A percentile compares a stretch with the other conserved stretches of the same genome.
Conservation (phyloP, 2,329 filamentous ascomycete genomes). For the Hyphodiscus sp. region DNA sequence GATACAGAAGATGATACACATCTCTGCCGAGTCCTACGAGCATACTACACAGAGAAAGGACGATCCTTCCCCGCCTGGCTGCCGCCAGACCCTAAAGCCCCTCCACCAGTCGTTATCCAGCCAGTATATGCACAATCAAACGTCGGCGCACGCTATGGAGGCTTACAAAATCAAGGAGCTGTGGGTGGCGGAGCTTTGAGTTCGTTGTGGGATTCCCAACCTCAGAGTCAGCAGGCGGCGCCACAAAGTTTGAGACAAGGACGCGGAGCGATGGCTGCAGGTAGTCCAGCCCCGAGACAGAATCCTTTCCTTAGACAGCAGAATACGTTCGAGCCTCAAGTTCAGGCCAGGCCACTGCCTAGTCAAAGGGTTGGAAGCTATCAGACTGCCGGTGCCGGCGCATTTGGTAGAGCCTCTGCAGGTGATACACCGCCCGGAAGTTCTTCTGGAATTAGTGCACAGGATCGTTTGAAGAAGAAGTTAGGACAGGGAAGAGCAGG, state of each 20-base stretch:
- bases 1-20: constrained; percentile 87
- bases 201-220: constrained; percentile 50
- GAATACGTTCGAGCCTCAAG: constrained; percentile 4
- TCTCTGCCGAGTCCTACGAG: constrained; percentile 85
- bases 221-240: constrained; percentile 19
- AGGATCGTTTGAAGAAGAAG: constrained; percentile 67
- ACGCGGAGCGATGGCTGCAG: constrained; percentile 31
- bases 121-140: constrained; percentile 43
- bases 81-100: constrained; percentile 76
- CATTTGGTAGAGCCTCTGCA: constrained; percentile 8
- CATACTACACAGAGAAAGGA: constrained; percentile 87
- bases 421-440: constrained; percentile 20
- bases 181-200: constrained; percentile 37
- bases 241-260: constrained; percentile 41
- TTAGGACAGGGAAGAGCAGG: constrained; percentile 60
- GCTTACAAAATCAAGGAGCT: constrained; percentile 30
- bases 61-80: constrained; percentile 80
- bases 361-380: constrained; percentile 71
- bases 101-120: constrained; percentile 37
- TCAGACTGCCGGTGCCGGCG: constrained; percentile 40
- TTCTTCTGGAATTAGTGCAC: constrained; percentile 40
- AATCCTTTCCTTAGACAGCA: constrained; percentile 24
- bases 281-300: constrained; percentile 18
- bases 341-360: constrained; percentile 55
- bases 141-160: constrained; percentile 49